These are phyloP conservation scores for Hondaea fermentalgiana DNA, from an alignment of 108 stramenopile genomes.

Conservation along the genomic window DNA sequence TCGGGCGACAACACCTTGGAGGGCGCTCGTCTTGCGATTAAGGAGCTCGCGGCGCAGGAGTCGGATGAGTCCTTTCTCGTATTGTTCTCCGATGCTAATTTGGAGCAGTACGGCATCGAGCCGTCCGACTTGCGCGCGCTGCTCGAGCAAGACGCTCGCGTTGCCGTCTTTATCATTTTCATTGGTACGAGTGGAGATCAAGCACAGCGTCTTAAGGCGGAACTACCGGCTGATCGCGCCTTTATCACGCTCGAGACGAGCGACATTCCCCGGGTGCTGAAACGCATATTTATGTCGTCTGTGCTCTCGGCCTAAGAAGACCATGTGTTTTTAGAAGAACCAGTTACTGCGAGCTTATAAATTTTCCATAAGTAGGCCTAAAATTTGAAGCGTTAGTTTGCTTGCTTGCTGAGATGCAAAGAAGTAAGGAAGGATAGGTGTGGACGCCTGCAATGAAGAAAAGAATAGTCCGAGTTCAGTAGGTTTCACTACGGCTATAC, in stretches of 20 bases:
- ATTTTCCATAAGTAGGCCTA: no score
- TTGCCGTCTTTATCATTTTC: not conserved
- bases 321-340: not conserved
- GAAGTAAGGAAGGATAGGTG: no score
- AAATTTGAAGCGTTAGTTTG: no score
- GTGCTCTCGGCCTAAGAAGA: not conserved
- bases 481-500: not conserved
- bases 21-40: conserved; percentile 54
- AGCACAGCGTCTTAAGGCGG: not conserved
- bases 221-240: not conserved
- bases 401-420: no score
- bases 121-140: conserved; percentile 18
- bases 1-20: conserved; percentile 73
- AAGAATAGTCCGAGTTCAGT: no score
- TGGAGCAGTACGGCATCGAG: conserved; percentile 68
- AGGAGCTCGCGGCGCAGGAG: conserved; percentile 37
- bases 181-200: conserved; percentile 7
- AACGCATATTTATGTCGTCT: not conserved
- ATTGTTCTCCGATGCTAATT: conserved; percentile 71
- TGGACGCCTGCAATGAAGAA: no score
- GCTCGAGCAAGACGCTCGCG: not conserved
- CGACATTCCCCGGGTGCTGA: conserved; percentile 2
- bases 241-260: not conserved
- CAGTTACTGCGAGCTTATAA: no score
- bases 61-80: conserved; percentile 50